Evolutionary conservation across 768 basidiomycete genomes (phyloP).

Genomic region (Lentinula edodes): DNA sequence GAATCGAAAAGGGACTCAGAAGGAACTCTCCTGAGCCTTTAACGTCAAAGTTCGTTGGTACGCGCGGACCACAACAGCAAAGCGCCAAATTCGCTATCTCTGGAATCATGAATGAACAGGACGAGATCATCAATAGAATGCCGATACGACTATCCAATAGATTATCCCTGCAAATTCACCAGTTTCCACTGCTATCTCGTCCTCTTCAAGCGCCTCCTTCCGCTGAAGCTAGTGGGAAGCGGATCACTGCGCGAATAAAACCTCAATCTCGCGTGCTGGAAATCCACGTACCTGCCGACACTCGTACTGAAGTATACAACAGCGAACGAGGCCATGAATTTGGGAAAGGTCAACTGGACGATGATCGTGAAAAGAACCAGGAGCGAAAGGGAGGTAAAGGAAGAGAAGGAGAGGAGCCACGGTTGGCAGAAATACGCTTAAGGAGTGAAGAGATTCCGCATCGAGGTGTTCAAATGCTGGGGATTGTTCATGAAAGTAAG

Average conservation of each 20-base stretch:
- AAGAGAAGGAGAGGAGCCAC: conserved; percentile 50
- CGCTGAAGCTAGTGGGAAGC: conserved; percentile 65
- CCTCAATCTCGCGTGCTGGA: conserved; percentile 58
- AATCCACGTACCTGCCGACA: conserved; percentile 79
- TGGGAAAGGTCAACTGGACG: conserved; percentile 61
- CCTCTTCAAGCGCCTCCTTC: conserved; percentile 76
- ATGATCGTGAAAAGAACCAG: conserved; percentile 77
- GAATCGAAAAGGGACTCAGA: too few relatives aligned
- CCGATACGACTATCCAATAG: conserved; percentile 69
- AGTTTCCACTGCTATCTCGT: conserved; percentile 72
- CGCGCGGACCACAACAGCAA: too few relatives aligned
- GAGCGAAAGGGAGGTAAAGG: conserved; percentile 29
- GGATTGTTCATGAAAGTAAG: conserved; percentile 67
- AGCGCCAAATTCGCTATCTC: not conserved
- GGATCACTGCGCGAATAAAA: conserved; percentile 70
- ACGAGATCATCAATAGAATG: conserved; percentile 60
- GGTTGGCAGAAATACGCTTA: conserved; percentile 65
- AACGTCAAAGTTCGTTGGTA: too few relatives aligned
- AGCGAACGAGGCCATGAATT: conserved; percentile 60
- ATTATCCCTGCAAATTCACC: conserved; percentile 68
- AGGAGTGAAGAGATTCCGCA: conserved; percentile 68
- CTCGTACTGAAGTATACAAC: conserved; percentile 78
- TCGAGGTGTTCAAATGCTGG: conserved; percentile 67
- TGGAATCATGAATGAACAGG: conserved; percentile 29
- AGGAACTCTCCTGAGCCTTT: too few relatives aligned